Evolutionary conservation across 768 basidiomycete species (phyloP).

Genomic region (Tylopilus sp.): DNA sequence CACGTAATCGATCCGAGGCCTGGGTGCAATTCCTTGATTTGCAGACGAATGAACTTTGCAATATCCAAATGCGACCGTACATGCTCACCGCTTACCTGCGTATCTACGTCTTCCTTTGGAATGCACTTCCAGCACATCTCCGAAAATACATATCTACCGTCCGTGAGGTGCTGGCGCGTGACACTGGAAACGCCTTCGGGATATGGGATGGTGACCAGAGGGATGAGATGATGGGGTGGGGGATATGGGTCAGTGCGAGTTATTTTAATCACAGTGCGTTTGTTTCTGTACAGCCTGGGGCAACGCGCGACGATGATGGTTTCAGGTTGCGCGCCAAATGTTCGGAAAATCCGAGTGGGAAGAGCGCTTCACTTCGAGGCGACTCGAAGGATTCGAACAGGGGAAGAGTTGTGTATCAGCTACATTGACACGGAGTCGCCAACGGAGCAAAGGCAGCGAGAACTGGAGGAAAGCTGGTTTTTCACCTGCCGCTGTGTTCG

Average conservation of each 20-base stretch:
- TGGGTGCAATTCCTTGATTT: constrained; percentile 55
- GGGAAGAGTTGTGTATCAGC: constrained; percentile 58
- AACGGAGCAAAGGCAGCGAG: constrained; percentile 37
- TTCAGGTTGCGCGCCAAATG: constrained; percentile 51
- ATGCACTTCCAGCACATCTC: constrained; percentile 31
- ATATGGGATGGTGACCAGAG: constrained; percentile 54
- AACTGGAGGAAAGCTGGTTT: constrained; percentile 52
- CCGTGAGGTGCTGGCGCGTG: constrained; percentile 54
- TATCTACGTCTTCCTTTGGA: constrained; percentile 51
- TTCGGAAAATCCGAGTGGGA: constrained; percentile 44
- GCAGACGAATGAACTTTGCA: constrained; percentile 54
- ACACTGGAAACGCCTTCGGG: constrained; percentile 66
- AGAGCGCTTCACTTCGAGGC: constrained; percentile 48
- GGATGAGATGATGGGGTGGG: constrained; percentile 65
- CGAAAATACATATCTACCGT: constrained; percentile 41
- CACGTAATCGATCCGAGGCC: constrained; percentile 1
- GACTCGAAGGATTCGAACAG: constrained; percentile 38
- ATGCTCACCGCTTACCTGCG: constrained; percentile 51
- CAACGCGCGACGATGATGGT: background rate
- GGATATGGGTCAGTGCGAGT: constrained; percentile 55
- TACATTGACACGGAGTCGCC: constrained; percentile 41
- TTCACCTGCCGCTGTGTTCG: constrained; percentile 50
- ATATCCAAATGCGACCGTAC: constrained; percentile 45
- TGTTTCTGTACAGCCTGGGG: background rate
- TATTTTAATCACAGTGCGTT: constrained; percentile 68